Evolutionary conservation across 1,284 basidiomycete species (phyloP).

Genomic region (Quambalaria eucalypti): DNA sequence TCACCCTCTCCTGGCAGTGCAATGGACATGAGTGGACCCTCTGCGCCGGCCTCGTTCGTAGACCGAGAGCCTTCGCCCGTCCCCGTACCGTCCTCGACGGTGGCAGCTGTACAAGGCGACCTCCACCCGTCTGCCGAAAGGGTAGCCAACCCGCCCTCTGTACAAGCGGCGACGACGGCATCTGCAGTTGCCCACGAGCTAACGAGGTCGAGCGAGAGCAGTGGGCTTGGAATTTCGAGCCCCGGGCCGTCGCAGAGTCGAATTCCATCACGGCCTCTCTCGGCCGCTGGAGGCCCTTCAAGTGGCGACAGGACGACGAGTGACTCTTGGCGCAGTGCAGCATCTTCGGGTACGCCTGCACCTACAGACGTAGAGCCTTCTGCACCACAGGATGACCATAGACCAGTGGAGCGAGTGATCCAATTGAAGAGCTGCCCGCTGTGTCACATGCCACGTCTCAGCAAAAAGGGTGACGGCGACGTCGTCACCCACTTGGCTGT

Average conservation of each 20-base stretch:
- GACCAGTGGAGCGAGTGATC: constrained; percentile 66
- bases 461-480: constrained; percentile 78
- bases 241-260: not conserved
- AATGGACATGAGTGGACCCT: constrained; percentile 20
- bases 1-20: not conserved
- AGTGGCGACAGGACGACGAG: no score
- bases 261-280: not conserved
- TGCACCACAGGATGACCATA: not conserved
- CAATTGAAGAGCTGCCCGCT: constrained; percentile 88
- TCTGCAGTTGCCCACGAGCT: not conserved
- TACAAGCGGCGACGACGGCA: no score
- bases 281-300: no score
- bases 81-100: not conserved
- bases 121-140: no score
- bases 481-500: constrained; percentile 80
- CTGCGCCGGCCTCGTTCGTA: constrained; percentile 12
- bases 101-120: not conserved
- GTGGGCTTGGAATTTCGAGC: not conserved
- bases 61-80: not conserved
- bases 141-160: not conserved
- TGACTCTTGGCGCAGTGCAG: no score
- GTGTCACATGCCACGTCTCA: constrained; percentile 77
- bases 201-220: not conserved
- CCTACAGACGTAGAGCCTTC: not conserved
- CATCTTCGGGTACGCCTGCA: no score